Conservation (phyloP, 2,329 filamentous ascomycete species). For the Hypoxylon sp. region DNA sequence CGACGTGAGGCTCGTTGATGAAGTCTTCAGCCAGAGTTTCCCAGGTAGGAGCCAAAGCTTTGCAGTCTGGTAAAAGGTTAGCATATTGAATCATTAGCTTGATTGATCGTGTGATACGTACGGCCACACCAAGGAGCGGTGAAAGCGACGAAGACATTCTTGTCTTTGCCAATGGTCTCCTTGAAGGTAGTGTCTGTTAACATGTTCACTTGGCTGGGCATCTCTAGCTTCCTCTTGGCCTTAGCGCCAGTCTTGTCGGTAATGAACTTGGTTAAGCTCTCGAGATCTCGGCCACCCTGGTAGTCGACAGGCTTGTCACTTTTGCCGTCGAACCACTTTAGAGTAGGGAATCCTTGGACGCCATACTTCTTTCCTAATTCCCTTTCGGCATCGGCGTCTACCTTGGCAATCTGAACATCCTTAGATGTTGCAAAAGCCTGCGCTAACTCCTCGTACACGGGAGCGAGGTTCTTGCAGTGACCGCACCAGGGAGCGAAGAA, state of each 20-base stretch:
- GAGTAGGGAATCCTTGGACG: slow-evolving; percentile 93
- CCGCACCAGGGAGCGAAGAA: slow-evolving; percentile 99
- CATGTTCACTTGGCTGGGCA: slow-evolving; percentile 82
- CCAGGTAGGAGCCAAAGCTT: slow-evolving; percentile 90
- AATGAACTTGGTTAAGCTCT: slow-evolving; percentile 85
- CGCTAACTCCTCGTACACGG: slow-evolving; percentile 93
- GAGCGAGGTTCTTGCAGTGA: slow-evolving; percentile 98
- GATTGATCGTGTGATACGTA: slow-evolving; percentile 68
- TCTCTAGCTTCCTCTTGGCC: slow-evolving; percentile 80
- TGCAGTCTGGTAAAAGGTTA: slow-evolving; percentile 83
- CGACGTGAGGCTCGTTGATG: slow-evolving; percentile 79
- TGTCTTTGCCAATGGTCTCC: slow-evolving; percentile 82
- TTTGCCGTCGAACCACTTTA: slow-evolving; percentile 99
- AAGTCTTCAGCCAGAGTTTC: slow-evolving; percentile 89
- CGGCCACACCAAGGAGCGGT: slow-evolving; percentile 99
- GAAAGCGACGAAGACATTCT: slow-evolving; percentile 94
- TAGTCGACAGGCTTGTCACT: slow-evolving; percentile 88
- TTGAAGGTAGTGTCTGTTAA: slow-evolving; percentile 86
- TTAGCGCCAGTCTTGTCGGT: slow-evolving; percentile 89
- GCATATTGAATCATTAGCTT: slow-evolving; percentile 35
- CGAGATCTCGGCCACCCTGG: slow-evolving; percentile 87
- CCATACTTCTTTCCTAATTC: slow-evolving; percentile 87
- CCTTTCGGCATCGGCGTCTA: slow-evolving; percentile 93
- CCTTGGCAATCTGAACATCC: slow-evolving; percentile 89
- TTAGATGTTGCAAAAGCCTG: slow-evolving; percentile 78